Conservation (phyloP, 495 filamentous ascomycete species). For the Annulohypoxylon bovei region DNA sequence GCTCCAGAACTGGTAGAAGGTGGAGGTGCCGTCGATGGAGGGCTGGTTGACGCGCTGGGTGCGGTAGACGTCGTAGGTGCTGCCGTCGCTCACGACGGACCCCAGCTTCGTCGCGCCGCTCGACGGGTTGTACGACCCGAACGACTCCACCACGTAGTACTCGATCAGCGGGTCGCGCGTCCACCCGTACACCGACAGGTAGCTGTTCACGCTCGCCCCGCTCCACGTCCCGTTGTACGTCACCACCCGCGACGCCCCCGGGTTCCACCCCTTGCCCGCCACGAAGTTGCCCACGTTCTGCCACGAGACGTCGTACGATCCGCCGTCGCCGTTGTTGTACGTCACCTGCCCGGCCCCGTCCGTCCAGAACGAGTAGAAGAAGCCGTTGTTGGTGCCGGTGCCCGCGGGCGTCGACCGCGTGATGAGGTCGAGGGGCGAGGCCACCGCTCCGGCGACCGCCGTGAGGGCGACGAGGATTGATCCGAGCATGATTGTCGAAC, state of each 20-base stretch:
- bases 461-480: conserved; percentile 52
- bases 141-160: conserved; percentile 69
- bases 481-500: conserved; percentile 38
- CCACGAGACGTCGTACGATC: conserved; percentile 69
- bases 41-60: conserved; percentile 67
- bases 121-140: conserved; percentile 65
- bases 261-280: conserved; percentile 71
- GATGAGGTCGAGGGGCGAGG: conserved; percentile 51
- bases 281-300: conserved; percentile 69
- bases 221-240: conserved; percentile 62
- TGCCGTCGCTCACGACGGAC: conserved; percentile 66
- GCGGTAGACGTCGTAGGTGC: conserved; percentile 71
- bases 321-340: conserved; percentile 67
- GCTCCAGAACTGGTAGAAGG: conserved; percentile 69
- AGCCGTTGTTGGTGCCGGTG: conserved; percentile 64
- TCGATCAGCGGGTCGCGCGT: conserved; percentile 65
- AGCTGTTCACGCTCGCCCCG: conserved; percentile 58
- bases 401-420: conserved; percentile 48
- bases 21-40: conserved; percentile 64
- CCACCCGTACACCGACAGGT: conserved; percentile 71
- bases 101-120: conserved; percentile 61
- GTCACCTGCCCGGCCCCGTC: conserved; percentile 65
- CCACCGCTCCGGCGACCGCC: conserved; percentile 50
- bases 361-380: conserved; percentile 74
- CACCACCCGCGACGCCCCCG: conserved; percentile 55